Percentiles rank a stretch among this genome's conserved stretches.
Evolutionary conservation across 1,139 yeast species (phyloP).

Genomic region (Sugiyamaella paludigena): DNA sequence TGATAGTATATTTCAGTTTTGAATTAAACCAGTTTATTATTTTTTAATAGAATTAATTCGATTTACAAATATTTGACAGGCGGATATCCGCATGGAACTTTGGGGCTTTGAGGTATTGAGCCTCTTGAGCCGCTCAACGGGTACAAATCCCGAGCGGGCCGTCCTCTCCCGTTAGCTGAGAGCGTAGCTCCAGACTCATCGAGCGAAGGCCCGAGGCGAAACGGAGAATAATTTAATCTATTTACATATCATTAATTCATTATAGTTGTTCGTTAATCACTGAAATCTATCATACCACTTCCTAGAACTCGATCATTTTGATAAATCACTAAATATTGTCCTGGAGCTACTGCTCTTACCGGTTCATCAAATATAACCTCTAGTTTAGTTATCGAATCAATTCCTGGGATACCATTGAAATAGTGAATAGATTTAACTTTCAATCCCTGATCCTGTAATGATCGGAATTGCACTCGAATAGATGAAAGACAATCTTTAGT

Average conservation of each 20-base stretch:
- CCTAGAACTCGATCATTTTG: constrained; percentile 69
- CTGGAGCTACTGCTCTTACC: constrained; percentile 82
- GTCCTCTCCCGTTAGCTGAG: no score
- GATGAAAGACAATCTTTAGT: constrained; percentile 20
- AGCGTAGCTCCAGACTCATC: not conserved
- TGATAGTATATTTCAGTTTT: no score
- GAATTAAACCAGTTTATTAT: no score
- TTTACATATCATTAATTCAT: no score
- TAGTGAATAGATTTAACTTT: constrained; percentile 31
- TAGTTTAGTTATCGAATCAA: constrained; percentile 18
- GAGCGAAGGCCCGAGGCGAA: not conserved
- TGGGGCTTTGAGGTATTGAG: no score
- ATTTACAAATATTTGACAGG: no score
- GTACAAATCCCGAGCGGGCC: no score
- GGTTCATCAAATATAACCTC: constrained; percentile 42
- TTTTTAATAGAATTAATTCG: no score
- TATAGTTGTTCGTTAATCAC: not conserved
- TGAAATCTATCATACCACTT: constrained; percentile 54
- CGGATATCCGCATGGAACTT: no score
- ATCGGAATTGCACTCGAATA: constrained; percentile 60
- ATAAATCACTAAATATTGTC: constrained; percentile 80
- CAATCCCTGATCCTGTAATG: constrained; percentile 57
- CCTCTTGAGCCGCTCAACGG: no score
- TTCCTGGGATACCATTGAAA: constrained; percentile 18
- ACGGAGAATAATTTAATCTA: no score